Base-by-base conservation (phyloP, 257 asterid genomes). In the Eucommia ulmoides region DNA sequence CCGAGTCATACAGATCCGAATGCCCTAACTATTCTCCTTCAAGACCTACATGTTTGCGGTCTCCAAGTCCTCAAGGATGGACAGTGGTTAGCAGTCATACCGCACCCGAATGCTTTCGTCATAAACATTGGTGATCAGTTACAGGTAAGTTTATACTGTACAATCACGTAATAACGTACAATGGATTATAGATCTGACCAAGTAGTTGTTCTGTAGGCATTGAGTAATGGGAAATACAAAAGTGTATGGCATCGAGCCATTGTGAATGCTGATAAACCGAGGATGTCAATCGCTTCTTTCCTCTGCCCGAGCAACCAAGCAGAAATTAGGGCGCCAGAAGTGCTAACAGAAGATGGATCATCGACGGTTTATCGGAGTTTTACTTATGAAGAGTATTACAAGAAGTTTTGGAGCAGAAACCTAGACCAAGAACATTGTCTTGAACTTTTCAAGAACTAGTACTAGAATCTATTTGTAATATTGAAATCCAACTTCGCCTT, bases 201-300 rank as follows among this genome's bases (percentile, higher is more conserved):
- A 42, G 19, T 21, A 15, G 20, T 17, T 3, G 9, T 2, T 3
- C 1, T 69, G 60, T 38, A 87, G 95, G 97, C 97, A 0, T 60
- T 84, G 22, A 84, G 95, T 19, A 88, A 88, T 3, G 95, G 95
- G 16, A 67, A 65, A 51, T 88, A 88, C 65, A 84, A 62, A 46
- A 88, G 97, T 3, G 85, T 88, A 24, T 80, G 97, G 94, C 97
- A 88, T 50, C 70, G 97, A 25, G 97, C 95, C 2, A 58, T 80
- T 1, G 97, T 88, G 16, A 88, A 88, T 56, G 64, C 84, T 0
- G 75, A 80, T 22, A 65, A 53, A n/a, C 48, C 84, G 22, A 67
- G 97, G 24, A 62, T 88, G 41, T 88, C 97, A 0, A 68, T 88
- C 24, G 95, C 95, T 51, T 88, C 97, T 1, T 84, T 88, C 68